phyloP scores from a whole-genome alignment of 2,329 filamentous ascomycete species.

The Pyricularia grisea region DNA sequence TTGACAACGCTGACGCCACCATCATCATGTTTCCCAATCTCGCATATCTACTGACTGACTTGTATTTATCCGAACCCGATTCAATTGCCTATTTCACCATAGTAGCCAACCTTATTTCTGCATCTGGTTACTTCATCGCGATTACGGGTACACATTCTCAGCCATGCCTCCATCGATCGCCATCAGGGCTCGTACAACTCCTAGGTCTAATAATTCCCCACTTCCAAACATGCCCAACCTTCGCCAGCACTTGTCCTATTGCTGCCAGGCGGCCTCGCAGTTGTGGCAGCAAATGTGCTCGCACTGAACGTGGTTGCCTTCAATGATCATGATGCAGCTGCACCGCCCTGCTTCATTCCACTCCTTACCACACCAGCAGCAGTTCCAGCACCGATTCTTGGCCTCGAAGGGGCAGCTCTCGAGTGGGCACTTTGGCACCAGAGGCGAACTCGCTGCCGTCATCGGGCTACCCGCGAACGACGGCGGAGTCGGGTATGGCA shows the following conservation, averaged over 20 bases:
- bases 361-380: slow-evolving; percentile 46
- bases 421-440: slow-evolving; percentile 33
- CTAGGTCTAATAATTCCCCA: not conserved
- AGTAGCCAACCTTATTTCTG: not conserved
- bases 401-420: slow-evolving; percentile 38
- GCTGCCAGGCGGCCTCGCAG: slow-evolving; percentile 26
- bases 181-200: not conserved
- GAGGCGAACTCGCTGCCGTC: slow-evolving; percentile 16
- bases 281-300: slow-evolving; percentile 45
- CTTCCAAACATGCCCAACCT: not conserved
- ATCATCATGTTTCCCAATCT: not conserved
- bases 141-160: not conserved
- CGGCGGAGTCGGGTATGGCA: slow-evolving; percentile 38
- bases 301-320: slow-evolving; percentile 37
- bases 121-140: not conserved
- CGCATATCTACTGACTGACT: not conserved
- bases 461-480: slow-evolving; percentile 25
- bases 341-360: slow-evolving; percentile 40
- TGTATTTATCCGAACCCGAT: not conserved
- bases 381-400: slow-evolving; percentile 41
- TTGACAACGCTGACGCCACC: not conserved
- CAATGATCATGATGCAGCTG: slow-evolving; percentile 42
- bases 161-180: not conserved
- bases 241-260: not conserved
- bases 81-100: not conserved